phyloP scores from a whole-genome alignment of 208 protist genomes.

The Tritrichomonas musculus region DNA sequence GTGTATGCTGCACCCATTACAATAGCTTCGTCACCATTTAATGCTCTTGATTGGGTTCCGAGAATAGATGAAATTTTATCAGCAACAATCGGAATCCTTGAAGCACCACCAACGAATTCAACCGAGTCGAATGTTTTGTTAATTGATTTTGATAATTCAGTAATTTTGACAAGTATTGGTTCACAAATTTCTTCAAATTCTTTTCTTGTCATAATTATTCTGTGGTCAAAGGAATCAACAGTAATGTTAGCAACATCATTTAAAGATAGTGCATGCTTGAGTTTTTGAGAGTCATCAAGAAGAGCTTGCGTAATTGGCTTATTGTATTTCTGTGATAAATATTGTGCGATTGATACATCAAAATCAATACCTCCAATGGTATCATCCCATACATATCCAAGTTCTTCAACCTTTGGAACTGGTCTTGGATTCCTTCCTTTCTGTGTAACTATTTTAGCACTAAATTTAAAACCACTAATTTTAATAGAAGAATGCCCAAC shows the following conservation, averaged over 20 bases:
- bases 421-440: neutral
- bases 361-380: conserved; percentile 2
- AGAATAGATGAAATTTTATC: neutral
- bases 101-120: neutral
- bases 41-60: neutral
- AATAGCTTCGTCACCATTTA: conserved; percentile 14
- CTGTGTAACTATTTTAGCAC: neutral
- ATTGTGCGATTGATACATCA: neutral
- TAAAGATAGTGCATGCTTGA: neutral
- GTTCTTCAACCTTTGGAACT: neutral
- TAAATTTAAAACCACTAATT: conserved; percentile 2
- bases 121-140: neutral
- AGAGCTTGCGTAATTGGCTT: neutral
- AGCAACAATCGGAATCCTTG: neutral
- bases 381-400: neutral
- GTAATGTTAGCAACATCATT: neutral
- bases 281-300: neutral
- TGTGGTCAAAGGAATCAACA: neutral
- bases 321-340: neutral
- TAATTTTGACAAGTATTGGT: neutral
- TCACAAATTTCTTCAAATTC: neutral
- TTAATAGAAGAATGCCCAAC: neutral
- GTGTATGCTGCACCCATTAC: neutral
- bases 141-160: neutral
- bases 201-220: neutral